Evolutionary conservation across 2,329 filamentous ascomycete species (phyloP), one percentile per base, ranked within the genome.

Genomic region (Huntiella moniliformis): DNA sequence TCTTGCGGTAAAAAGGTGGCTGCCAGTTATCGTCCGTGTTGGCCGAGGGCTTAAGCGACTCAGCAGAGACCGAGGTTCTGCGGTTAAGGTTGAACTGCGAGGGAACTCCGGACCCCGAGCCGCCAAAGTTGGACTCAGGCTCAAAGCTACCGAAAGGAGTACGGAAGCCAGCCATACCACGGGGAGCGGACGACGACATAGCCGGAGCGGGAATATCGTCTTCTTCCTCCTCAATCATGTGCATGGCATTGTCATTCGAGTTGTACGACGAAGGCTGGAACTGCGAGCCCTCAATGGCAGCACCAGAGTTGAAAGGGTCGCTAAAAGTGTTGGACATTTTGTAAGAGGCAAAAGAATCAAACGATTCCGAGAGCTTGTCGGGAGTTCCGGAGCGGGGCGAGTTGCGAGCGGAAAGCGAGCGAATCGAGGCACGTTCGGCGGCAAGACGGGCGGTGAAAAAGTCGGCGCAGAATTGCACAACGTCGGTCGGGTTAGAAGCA

Each of bases 41-140:
- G 31, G 82, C 78, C 42, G 79, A 82, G 13, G 91, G 91, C 61
- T 94, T 93, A 57, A 96, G 71, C 1, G 88, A 95, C 64, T 98
- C 91, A 43, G 91, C 91, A 36, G 91, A 96, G 45, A 98, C 91
- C 3, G 91, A 96, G 35, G 87, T 95, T 56, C 91, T 83, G 52
- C 91, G 82, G 55, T 77, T 82, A 63, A 94, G 79, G 61, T 93
- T 93, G 66, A 95, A 96, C 61, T 96, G 87, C 54, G 75, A 81
- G 47, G 91, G 91, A 58, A 94, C 84, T 55, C 75, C 77, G 53
- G 83, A 77, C 35, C 71, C 64, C 7, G 31, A 28, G 18, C 18
- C 6, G 50, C 74, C 73, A 48, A 70, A 68, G 16, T 67, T 59
- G 38, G 73, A 70, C 22, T 60, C 53, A 32, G 61, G 60, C 52